Conservation (phyloP, 371 early-diverging fungal genomes). For the Rhizopus delemar region DNA sequence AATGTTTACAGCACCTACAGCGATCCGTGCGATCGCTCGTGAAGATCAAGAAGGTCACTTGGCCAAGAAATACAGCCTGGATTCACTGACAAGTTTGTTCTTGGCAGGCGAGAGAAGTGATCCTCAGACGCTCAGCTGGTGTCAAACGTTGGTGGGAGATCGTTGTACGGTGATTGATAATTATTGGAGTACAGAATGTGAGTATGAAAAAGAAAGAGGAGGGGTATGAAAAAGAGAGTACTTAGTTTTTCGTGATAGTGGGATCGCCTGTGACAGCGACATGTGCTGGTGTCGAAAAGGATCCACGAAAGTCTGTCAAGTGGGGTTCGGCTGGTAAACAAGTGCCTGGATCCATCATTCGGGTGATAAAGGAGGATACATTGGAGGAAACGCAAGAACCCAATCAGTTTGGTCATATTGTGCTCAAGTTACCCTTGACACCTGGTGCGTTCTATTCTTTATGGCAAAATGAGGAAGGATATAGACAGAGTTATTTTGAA, state of each 20-base stretch:
- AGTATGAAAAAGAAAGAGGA: slow-evolving; percentile 30
- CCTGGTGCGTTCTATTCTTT: slow-evolving; percentile 74
- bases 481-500: slow-evolving; percentile 72
- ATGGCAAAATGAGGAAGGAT: slow-evolving; percentile 80
- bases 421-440: slow-evolving; percentile 78
- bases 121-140: slow-evolving; percentile 75
- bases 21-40: slow-evolving; percentile 81
- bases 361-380: slow-evolving; percentile 59
- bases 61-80: slow-evolving; percentile 62
- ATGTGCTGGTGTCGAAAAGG: slow-evolving; percentile 56
- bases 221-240: background rate
- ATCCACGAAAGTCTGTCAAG: slow-evolving; percentile 33
- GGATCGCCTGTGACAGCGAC: slow-evolving; percentile 73
- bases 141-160: slow-evolving; percentile 59
- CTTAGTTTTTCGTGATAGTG: slow-evolving; percentile 12
- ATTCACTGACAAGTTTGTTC: slow-evolving; percentile 67
- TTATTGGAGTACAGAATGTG: slow-evolving; percentile 96
- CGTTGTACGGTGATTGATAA: slow-evolving; percentile 71
- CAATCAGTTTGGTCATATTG: slow-evolving; percentile 74
- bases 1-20: slow-evolving; percentile 94
- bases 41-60: slow-evolving; percentile 71
- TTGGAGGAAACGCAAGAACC: slow-evolving; percentile 50
- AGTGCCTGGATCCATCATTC: slow-evolving; percentile 76
- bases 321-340: slow-evolving; percentile 73
- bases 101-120: slow-evolving; percentile 92